phyloP scores from a whole-genome alignment of 2,329 filamentous ascomycete genomes.

The Decorospora gaudefroyi region DNA sequence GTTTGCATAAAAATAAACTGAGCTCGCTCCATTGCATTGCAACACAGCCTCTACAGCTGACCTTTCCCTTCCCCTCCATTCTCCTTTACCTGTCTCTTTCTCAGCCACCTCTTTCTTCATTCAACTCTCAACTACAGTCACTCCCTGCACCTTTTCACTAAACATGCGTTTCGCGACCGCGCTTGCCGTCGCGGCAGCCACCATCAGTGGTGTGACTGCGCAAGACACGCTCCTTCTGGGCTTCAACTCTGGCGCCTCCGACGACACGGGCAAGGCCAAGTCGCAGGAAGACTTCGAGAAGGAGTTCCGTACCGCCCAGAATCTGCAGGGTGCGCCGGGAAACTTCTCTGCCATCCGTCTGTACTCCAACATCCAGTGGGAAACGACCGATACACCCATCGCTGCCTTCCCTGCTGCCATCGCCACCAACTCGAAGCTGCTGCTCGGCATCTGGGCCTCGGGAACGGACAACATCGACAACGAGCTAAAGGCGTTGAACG shows the following conservation, averaged over 20 bases:
- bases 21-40: not conserved
- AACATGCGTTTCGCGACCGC: slow-evolving; percentile 30
- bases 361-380: slow-evolving; percentile 73
- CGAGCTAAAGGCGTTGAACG: slow-evolving; percentile 41
- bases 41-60: not conserved
- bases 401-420: slow-evolving; percentile 49
- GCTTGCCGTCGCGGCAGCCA: slow-evolving; percentile 30
- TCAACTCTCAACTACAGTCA: slow-evolving; percentile 13
- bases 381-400: slow-evolving; percentile 66
- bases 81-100: slow-evolving; percentile 2
- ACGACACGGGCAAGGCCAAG: slow-evolving; percentile 53
- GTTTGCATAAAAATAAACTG: slow-evolving; percentile 14
- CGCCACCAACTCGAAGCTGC: slow-evolving; percentile 43
- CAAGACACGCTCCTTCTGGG: slow-evolving; percentile 36
- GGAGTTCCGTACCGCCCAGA: slow-evolving; percentile 68
- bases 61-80: not conserved
- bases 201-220: slow-evolving; percentile 27
- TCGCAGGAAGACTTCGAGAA: slow-evolving; percentile 68
- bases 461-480: slow-evolving; percentile 51
- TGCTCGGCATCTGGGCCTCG: slow-evolving; percentile 56
- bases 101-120: slow-evolving; percentile 4
- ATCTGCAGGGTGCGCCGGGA: slow-evolving; percentile 64
- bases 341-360: slow-evolving; percentile 71
- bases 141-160: slow-evolving; percentile 14
- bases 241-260: slow-evolving; percentile 44